Conservation (phyloP, 2,329 filamentous ascomycete species). For the Fusarium tricinctum region DNA sequence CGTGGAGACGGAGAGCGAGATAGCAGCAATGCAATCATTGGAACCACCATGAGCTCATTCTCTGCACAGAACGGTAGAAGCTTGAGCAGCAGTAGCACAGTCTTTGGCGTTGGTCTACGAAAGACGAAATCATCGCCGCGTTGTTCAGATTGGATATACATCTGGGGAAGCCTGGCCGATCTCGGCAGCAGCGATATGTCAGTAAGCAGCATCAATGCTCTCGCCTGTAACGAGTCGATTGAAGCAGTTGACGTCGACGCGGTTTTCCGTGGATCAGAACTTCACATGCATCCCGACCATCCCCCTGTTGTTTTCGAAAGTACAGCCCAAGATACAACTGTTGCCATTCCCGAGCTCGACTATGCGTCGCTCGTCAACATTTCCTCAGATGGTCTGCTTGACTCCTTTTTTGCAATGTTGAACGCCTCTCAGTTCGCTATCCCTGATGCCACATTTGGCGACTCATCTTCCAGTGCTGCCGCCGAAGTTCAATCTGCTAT, state of each 20-base stretch:
- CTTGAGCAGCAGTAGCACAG: not conserved
- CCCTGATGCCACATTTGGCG: constrained; percentile 45
- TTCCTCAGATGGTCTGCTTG: constrained; percentile 49
- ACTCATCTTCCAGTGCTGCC: constrained; percentile 28
- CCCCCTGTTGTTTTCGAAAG: constrained; percentile 50
- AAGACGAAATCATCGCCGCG: constrained; percentile 45
- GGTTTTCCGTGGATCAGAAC: constrained; percentile 40
- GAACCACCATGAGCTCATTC: constrained; percentile 20
- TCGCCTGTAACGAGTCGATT: constrained; percentile 58
- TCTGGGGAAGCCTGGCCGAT: constrained; percentile 53
- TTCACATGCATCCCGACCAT: constrained; percentile 49
- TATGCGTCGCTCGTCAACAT: constrained; percentile 52
- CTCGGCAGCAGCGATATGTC: constrained; percentile 44
- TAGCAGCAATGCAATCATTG: constrained; percentile 40
- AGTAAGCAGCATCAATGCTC: constrained; percentile 51
- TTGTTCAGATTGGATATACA: constrained; percentile 54
- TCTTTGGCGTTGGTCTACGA: constrained; percentile 41
- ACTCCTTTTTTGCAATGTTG: constrained; percentile 55
- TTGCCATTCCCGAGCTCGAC: constrained; percentile 47
- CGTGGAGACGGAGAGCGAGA: constrained; percentile 15
- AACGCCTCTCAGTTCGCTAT: constrained; percentile 54
- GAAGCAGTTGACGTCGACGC: constrained; percentile 50
- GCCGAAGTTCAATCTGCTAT: constrained; percentile 52
- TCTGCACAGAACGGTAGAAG: not conserved
- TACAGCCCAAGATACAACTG: constrained; percentile 36